These are phyloP conservation scores for Porogramme epimiltina DNA, from an alignment of 1,284 basidiomycete species.

Conservation along the genomic window DNA sequence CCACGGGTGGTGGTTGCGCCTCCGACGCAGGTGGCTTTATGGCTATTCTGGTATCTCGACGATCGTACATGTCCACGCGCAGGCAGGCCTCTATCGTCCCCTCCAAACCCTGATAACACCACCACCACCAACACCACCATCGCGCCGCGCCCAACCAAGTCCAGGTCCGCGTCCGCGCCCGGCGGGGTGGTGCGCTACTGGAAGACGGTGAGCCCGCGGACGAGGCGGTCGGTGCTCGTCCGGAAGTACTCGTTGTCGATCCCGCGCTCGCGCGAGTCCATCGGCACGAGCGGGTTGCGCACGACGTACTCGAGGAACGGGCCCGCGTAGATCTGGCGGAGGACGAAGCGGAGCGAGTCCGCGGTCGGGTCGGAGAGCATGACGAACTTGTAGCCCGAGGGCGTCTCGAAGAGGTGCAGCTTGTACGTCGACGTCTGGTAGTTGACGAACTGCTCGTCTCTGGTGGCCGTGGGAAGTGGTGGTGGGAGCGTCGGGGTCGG, in stretches of 20 bases:
- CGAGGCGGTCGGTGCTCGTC: constrained; percentile 76
- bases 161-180: neutral
- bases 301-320: constrained; percentile 95
- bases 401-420: constrained; percentile 90
- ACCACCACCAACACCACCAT: neutral
- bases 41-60: too few relatives aligned
- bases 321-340: constrained; percentile 90
- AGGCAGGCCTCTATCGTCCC: neutral
- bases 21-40: too few relatives aligned
- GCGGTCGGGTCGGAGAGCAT: constrained; percentile 88
- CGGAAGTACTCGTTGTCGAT: constrained; percentile 94
- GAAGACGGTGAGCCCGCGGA: constrained; percentile 66
- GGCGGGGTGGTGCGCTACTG: constrained; percentile 21
- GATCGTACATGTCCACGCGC: too few relatives aligned
- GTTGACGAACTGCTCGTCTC: constrained; percentile 89
- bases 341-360: constrained; percentile 81
- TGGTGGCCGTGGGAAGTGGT: constrained; percentile 32
- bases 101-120: neutral
- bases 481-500: neutral
- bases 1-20: too few relatives aligned
- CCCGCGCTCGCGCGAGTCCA: constrained; percentile 81
- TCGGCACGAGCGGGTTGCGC: constrained; percentile 83
- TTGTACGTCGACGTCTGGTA: constrained; percentile 94
- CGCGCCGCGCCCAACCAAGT: neutral
- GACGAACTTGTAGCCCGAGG: constrained; percentile 94